Base-by-base conservation (phyloP, 805 yeast species). In the Pichia scutulata region DNA sequence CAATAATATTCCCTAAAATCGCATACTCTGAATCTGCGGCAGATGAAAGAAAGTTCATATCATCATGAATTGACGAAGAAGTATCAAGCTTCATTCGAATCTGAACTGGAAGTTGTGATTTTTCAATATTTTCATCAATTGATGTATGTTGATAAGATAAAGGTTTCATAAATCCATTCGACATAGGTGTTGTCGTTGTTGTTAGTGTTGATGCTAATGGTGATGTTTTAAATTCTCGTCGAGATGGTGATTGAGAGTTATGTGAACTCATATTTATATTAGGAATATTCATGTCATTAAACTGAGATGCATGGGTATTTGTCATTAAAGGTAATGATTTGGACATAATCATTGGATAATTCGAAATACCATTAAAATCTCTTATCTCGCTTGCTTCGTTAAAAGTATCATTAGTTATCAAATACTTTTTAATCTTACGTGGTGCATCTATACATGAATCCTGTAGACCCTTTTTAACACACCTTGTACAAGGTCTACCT, bases 391-490 rank as follows among this genome's bases (percentile, higher is more conserved):
- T 18, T 4, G 12, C 79, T 52, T 84, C 93, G 28, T 16, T n/a
- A 16, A 19, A 33, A 16, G 26, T 24, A 24, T 33, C 37, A 33
- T 16, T n/a, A 2, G 37, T 33, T 33, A 78, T 72, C 48, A 90
- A 66, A 56, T 90, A 90, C 65, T 92, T 92, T 68, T 86, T 86
- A 55, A 80, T 74, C 67, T 89, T 89, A 44, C 98, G 71, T 2
- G 93, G 93, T 6, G 97, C 97, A 69, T 93, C 97, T 30, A 78
- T 79, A 68, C 98, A 92, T 0, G 86, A 73, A 16, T 70, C 76
- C 1, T 74, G 76, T 16, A 89, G 67, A 0, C 90, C 92, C 60
- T 89, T 74, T 26, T 72, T 73, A 3, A 84, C 64, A 65, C 99
- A 92, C 46, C 96, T 67, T 49, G 76, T 75, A 60, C 99, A 92